Base-by-base conservation (phyloP, 2,329 filamentous ascomycete species). In the Lachnellula subtilissima region DNA sequence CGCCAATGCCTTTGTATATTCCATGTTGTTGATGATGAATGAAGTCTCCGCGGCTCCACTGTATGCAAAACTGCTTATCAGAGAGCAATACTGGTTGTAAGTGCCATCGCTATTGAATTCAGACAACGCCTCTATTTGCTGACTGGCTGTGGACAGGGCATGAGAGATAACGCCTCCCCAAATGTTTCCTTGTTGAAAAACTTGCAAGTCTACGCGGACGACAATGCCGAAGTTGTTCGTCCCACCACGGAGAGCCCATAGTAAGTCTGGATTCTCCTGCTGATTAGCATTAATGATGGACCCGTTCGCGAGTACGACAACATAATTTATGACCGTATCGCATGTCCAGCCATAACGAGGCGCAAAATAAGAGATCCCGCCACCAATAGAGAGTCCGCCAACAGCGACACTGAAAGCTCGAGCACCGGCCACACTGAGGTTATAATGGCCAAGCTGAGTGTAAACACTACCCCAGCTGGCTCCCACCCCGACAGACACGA, bases 171-270 rank as follows among this genome's bases (percentile, higher is more conserved):
- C 36, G 36, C 36, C 36, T 14, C 36, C 36, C 36, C 36, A 39
- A 39, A 39, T 39, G 9, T 39, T 12, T n/a, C 36, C 36, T n/a
- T 39, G 36, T 7, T 45, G 5, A 9, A 19, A 72, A 0, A 72
- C 74, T 60, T 74, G 69, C 9, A 80, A 65, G 11, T 74, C 65
- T 61, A 77, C 79, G 5, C 70, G 69, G 4, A 76, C 76, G 4
- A 64, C 62, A 7, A 64, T 55, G 28, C 62, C 62, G 23, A 61
- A 61, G 40, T 61, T 58, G 4, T 52, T 54, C 2, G 67, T 69
- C n/a, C 70, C 71, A 11, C 71, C 71, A 22, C 67, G 65, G 8
- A 73, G 60, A 32, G 70, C 71, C 61, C 61, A 70, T 54, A 66
- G 72, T 2, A 73, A 57, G 52, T 73, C 70, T 0, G 43, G 57